Evolutionary conservation across 805 yeast species (phyloP).

Genomic region (Candida odintsovae): DNA sequence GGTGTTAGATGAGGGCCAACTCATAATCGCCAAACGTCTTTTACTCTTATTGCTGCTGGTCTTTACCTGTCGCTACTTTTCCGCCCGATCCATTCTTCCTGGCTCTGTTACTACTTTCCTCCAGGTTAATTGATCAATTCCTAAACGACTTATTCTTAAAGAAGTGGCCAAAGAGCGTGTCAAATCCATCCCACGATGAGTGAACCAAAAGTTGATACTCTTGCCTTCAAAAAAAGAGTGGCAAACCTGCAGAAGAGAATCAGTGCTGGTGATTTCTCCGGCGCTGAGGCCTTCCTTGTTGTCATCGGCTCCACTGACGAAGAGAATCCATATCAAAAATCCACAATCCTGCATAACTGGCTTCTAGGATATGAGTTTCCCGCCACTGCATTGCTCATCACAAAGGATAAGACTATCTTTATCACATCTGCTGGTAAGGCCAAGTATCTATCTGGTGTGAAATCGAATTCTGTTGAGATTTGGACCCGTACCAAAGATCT

Average conservation of each 20-base stretch:
- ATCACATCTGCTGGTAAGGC: constrained; percentile 84
- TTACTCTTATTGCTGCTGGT: not conserved
- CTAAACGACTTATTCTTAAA: not conserved
- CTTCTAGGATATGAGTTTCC: constrained; percentile 91
- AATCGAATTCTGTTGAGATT: constrained; percentile 41
- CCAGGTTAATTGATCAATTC: not conserved
- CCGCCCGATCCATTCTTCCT: too few relatives aligned
- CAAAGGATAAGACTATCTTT: constrained; percentile 52
- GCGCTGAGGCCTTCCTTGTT: constrained; percentile 49
- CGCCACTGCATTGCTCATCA: constrained; percentile 72
- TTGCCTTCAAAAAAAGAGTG: constrained; percentile 48
- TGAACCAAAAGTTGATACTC: constrained; percentile 51
- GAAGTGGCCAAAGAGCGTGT: not conserved
- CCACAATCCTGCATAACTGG: constrained; percentile 87
- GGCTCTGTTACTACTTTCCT: not conserved
- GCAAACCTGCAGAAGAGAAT: constrained; percentile 34
- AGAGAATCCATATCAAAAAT: constrained; percentile 84
- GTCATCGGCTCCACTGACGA: constrained; percentile 84
- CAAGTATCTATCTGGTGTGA: constrained; percentile 62
- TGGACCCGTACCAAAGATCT: constrained; percentile 79
- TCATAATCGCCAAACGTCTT: not conserved
- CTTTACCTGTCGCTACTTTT: too few relatives aligned
- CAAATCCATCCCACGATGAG: constrained; percentile 34
- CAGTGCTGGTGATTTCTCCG: constrained; percentile 27
- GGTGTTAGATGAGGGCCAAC: not conserved